phyloP scores from a whole-genome alignment of 352 stramenopile species.

The Phytophthora idaei region DNA sequence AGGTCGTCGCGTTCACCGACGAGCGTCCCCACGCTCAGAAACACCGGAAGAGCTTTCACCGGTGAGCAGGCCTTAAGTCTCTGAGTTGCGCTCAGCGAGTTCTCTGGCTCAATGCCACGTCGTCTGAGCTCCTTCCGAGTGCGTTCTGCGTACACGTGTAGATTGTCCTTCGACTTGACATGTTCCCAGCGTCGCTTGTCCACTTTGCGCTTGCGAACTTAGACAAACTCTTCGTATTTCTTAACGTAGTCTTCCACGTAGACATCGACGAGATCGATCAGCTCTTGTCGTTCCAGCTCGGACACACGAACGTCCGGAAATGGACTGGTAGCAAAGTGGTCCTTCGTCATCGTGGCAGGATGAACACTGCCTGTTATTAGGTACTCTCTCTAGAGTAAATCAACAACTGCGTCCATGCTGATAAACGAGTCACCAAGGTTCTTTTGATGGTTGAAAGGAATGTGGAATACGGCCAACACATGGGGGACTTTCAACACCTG shows the following conservation, averaged over 20 bases:
- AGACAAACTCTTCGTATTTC: slow-evolving; percentile 35
- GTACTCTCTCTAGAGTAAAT: slow-evolving; percentile 22
- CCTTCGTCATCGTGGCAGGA: slow-evolving; percentile 14
- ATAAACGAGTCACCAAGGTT: not conserved
- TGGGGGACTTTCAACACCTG: slow-evolving; percentile 1
- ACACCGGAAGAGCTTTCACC: slow-evolving; percentile 17
- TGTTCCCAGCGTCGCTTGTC: slow-evolving; percentile 24
- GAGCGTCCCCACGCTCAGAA: slow-evolving; percentile 30
- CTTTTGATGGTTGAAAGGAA: not conserved
- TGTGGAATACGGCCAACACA: slow-evolving; percentile 17
- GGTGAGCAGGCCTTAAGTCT: not conserved
- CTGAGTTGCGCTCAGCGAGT: slow-evolving; percentile 8
- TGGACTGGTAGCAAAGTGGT: slow-evolving; percentile 14
- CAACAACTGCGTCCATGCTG: slow-evolving; percentile 6
- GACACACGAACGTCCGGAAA: slow-evolving; percentile 22
- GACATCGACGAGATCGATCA: slow-evolving; percentile 17
- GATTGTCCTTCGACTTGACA: slow-evolving; percentile 27
- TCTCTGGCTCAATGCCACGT: slow-evolving; percentile 15
- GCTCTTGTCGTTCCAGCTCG: slow-evolving; percentile 11
- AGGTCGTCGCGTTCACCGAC: slow-evolving; percentile 36
- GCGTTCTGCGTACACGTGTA: slow-evolving; percentile 21
- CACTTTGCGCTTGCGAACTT: slow-evolving; percentile 18
- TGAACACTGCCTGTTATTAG: not conserved
- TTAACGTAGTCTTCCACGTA: slow-evolving; percentile 25
- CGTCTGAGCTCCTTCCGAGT: slow-evolving; percentile 11